These are phyloP conservation scores for Neonectria sp. DNA, from an alignment of 2,329 filamentous ascomycete genomes.

Conservation along the genomic window DNA sequence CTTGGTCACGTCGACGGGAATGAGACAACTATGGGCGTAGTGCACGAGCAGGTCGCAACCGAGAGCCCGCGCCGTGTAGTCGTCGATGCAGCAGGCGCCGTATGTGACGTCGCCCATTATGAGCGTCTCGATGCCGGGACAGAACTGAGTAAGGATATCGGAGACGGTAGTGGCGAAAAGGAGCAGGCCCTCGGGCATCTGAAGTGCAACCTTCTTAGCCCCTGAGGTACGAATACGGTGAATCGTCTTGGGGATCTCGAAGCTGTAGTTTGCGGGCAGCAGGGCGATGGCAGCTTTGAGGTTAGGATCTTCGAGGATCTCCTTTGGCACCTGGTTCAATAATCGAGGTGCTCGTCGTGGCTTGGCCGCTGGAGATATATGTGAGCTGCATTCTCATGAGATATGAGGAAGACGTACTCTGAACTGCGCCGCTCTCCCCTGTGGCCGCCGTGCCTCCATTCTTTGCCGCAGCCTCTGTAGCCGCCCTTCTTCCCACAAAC, in stretches of 20 bases:
- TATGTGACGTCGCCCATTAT: conserved; percentile 99
- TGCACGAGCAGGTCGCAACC: conserved; percentile 96
- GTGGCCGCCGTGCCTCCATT: conserved; percentile 48
- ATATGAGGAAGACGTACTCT: conserved; percentile 63
- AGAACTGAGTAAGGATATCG: conserved; percentile 96
- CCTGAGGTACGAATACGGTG: conserved; percentile 88
- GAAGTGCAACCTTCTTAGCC: conserved; percentile 89
- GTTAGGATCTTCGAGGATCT: conserved; percentile 87
- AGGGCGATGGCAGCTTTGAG: conserved; percentile 91
- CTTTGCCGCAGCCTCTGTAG: conserved; percentile 72
- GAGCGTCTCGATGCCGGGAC: conserved; percentile 89
- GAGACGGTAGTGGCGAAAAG: conserved; percentile 98
- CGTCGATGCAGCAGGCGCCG: conserved; percentile 98
- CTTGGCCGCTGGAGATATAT: conserved; percentile 70
- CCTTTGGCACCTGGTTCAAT: conserved; percentile 91
- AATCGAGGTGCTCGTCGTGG: conserved; percentile 82
- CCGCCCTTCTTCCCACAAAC: conserved; percentile 88
- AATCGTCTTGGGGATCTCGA: conserved; percentile 98
- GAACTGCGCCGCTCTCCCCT: conserved; percentile 52
- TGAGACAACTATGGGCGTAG: conserved; percentile 96
- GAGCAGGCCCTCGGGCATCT: conserved; percentile 95
- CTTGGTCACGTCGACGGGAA: conserved; percentile 95
- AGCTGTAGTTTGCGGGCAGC: conserved; percentile 96
- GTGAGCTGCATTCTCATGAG: conserved; percentile 33
- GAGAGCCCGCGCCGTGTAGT: conserved; percentile 94